Percentiles rank a stretch among this genome's conserved stretches.
Conservation (phyloP, 2,329 filamentous ascomycete genomes). For the Verticillium zaregamsianum region DNA sequence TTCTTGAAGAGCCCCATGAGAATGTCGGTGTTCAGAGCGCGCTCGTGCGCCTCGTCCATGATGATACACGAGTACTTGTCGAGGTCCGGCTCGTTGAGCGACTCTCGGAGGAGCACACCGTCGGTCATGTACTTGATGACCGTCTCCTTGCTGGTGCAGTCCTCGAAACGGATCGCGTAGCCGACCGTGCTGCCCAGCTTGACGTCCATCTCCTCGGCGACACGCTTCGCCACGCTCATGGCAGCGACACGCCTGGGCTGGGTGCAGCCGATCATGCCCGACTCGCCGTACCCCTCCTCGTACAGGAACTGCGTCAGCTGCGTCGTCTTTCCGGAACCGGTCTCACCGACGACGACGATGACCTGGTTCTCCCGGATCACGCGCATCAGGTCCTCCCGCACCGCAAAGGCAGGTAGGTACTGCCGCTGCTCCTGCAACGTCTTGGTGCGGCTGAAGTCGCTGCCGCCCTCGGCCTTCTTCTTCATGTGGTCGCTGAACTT, state of each 20-base stretch:
- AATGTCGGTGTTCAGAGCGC: slow-evolving; percentile 94
- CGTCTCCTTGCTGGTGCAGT: slow-evolving; percentile 94
- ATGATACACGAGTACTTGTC: slow-evolving; percentile 98
- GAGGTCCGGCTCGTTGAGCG: slow-evolving; percentile 84
- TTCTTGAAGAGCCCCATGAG: slow-evolving; percentile 98
- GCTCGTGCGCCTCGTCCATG: slow-evolving; percentile 98
- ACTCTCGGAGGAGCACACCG: slow-evolving; percentile 89
- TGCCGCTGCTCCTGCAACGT: slow-evolving; percentile 86
- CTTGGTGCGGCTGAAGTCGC: slow-evolving; percentile 90
- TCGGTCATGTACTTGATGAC: slow-evolving; percentile 99
- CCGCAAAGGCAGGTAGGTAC: slow-evolving; percentile 91
- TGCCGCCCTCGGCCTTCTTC: slow-evolving; percentile 75
- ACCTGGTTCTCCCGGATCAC: slow-evolving; percentile 97
- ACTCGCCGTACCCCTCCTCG: slow-evolving; percentile 87
- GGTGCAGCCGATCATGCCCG: slow-evolving; percentile 92
- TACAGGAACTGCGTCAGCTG: slow-evolving; percentile 94
- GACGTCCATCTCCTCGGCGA: slow-evolving; percentile 97
- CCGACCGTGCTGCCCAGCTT: slow-evolving; percentile 83
- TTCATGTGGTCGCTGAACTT: slow-evolving; percentile 93
- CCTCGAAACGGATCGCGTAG: slow-evolving; percentile 97
- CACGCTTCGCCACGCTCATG: slow-evolving; percentile 98
- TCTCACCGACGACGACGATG: slow-evolving; percentile 93
- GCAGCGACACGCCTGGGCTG: slow-evolving; percentile 94
- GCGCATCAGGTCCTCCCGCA: slow-evolving; percentile 84
- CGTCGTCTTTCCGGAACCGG: slow-evolving; percentile 95